Evolutionary conservation across 768 basidiomycete genomes (phyloP).

Genomic region (Trametes cubensis): DNA sequence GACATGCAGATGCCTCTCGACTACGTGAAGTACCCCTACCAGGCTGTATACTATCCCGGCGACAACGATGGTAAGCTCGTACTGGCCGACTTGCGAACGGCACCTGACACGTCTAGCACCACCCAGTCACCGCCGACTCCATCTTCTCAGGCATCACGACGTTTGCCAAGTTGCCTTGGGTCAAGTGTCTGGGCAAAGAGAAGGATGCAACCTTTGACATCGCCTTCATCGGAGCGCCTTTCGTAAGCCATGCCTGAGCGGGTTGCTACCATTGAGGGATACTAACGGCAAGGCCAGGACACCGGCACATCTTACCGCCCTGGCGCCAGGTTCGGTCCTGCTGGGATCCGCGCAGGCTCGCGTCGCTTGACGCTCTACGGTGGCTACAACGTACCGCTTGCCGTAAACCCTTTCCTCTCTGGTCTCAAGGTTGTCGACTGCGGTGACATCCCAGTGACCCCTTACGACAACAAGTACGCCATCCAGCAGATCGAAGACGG

Average conservation of each 20-base stretch:
- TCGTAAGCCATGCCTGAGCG: constrained; percentile 46
- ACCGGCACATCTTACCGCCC: constrained; percentile 78
- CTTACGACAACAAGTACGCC: constrained; percentile 74
- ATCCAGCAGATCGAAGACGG: constrained; percentile 76
- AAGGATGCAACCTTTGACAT: constrained; percentile 68
- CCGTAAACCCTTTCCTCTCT: constrained; percentile 69
- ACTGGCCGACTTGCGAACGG: too few species aligned
- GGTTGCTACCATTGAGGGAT: background rate
- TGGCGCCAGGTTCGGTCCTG: constrained; percentile 85
- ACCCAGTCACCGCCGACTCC: constrained; percentile 73
- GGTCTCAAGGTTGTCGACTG: constrained; percentile 76
- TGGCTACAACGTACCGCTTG: constrained; percentile 76
- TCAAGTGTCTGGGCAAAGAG: constrained; percentile 72
- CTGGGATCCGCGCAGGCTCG: constrained; percentile 79
- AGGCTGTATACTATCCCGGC: constrained; percentile 53
- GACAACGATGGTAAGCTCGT: constrained; percentile 56
- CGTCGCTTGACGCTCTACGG: constrained; percentile 75
- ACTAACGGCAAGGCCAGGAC: constrained; percentile 44
- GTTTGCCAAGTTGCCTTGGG: constrained; percentile 87
- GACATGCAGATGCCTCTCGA: constrained; percentile 63
- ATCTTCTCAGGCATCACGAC: constrained; percentile 83
- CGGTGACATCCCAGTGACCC: constrained; percentile 77
- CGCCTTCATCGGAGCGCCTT: constrained; percentile 80
- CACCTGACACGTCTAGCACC: background rate
- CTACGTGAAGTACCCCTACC: constrained; percentile 67